Evolutionary conservation across 352 stramenopile species (phyloP).

Genomic region (Globisporangium canariense): DNA sequence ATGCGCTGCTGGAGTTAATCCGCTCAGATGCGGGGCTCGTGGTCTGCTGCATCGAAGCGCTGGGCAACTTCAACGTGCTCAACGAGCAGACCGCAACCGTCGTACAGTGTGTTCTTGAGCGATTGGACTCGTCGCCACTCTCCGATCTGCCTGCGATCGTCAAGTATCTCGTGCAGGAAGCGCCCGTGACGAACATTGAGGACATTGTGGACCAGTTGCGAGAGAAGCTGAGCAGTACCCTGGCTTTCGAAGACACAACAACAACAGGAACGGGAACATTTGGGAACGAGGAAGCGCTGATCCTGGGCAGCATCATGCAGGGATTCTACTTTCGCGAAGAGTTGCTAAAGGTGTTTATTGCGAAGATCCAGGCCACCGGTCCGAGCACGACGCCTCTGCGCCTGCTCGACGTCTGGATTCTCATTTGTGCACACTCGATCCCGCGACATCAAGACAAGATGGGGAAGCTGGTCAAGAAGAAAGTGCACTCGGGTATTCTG

Average conservation of each 20-base stretch:
- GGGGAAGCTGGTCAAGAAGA: slow-evolving; percentile 43
- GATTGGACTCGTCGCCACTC: slow-evolving; percentile 44
- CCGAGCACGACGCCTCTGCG: slow-evolving; percentile 17
- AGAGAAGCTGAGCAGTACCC: slow-evolving; percentile 46
- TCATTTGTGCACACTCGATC: slow-evolving; percentile 42
- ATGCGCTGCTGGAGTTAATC: slow-evolving; percentile 54
- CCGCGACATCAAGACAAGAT: slow-evolving; percentile 34
- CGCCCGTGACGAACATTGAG: slow-evolving; percentile 30
- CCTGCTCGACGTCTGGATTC: slow-evolving; percentile 49
- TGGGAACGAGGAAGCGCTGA: slow-evolving; percentile 43
- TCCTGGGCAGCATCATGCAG: slow-evolving; percentile 46
- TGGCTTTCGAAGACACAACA: slow-evolving; percentile 22
- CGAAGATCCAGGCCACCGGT: slow-evolving; percentile 18
- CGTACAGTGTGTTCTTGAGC: slow-evolving; percentile 40
- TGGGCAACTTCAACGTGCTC: slow-evolving; percentile 60
- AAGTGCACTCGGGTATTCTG: slow-evolving; percentile 26
- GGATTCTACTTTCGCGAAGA: slow-evolving; percentile 54
- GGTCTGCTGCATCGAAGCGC: slow-evolving; percentile 53
- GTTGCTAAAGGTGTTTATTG: slow-evolving; percentile 41
- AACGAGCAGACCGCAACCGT: slow-evolving; percentile 38
- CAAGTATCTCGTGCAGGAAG: slow-evolving; percentile 60
- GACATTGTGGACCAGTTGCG: slow-evolving; percentile 37
- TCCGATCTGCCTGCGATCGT: slow-evolving; percentile 52
- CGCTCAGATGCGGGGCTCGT: slow-evolving; percentile 41
- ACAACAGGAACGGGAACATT: background rate